Conservation (phyloP, 2,329 filamentous ascomycete genomes). For the Dactylellina drechsleri region DNA sequence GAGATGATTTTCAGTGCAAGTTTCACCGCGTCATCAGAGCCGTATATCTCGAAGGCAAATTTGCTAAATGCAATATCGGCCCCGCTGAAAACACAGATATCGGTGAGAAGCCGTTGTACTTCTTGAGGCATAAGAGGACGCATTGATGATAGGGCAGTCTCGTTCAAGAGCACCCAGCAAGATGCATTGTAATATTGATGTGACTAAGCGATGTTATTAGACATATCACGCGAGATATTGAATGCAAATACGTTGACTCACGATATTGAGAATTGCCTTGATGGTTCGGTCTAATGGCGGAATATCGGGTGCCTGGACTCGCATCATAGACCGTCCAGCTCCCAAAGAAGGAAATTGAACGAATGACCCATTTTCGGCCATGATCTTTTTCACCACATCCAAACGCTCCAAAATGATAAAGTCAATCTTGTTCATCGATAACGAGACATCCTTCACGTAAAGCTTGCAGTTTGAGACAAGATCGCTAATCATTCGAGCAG, state of each 20-base stretch:
- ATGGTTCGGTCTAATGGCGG: constrained; percentile 94
- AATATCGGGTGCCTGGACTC: constrained; percentile 92
- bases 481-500: constrained; percentile 91
- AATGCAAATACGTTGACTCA: constrained; percentile 64
- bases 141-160: constrained; percentile 67
- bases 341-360: constrained; percentile 90
- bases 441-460: constrained; percentile 89
- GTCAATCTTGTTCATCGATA: constrained; percentile 92
- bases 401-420: constrained; percentile 88
- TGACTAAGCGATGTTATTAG: constrained; percentile 67
- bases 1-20: constrained; percentile 93
- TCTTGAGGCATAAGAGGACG: constrained; percentile 66
- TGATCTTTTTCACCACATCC: constrained; percentile 97
- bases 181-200: constrained; percentile 93
- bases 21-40: constrained; percentile 95
- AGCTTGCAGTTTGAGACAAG: constrained; percentile 69
- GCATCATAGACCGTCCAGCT: constrained; percentile 82
- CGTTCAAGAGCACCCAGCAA: constrained; percentile 89
- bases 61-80: constrained; percentile 94
- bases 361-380: constrained; percentile 94
- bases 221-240: not conserved
- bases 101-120: constrained; percentile 87
- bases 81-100: constrained; percentile 95
- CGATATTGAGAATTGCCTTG: constrained; percentile 87
- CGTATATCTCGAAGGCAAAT: constrained; percentile 90